A percentile compares a stretch with the other conserved stretches of the same genome.
These are phyloP conservation scores for Drechmeria coniospora DNA, from an alignment of 2,329 filamentous ascomycete species.

Conservation along the genomic window DNA sequence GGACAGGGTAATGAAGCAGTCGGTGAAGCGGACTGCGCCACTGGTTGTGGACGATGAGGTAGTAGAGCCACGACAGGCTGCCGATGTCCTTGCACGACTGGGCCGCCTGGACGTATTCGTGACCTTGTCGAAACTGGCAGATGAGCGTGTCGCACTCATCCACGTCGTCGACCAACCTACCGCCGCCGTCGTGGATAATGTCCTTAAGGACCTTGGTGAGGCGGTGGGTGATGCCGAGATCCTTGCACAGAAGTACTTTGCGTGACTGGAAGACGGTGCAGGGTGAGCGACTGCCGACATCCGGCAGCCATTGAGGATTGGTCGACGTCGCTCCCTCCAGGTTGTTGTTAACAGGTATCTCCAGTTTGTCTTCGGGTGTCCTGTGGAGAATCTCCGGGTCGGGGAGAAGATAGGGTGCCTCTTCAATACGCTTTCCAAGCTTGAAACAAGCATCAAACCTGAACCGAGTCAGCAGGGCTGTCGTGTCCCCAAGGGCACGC, in stretches of 20 bases:
- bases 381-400: conserved; percentile 67
- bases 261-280: conserved; percentile 64
- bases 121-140: conserved; percentile 72
- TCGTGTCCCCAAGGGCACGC: no score
- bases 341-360: conserved; percentile 40
- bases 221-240: conserved; percentile 55
- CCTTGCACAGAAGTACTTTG: conserved; percentile 59
- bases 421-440: conserved; percentile 79
- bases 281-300: conserved; percentile 28
- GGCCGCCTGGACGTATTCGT: conserved; percentile 63
- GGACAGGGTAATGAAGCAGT: conserved; percentile 79
- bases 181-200: conserved; percentile 58
- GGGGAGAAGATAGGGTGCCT: conserved; percentile 72
- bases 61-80: conserved; percentile 86
- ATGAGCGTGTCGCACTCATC: conserved; percentile 68
- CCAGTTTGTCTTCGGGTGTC: conserved; percentile 37
- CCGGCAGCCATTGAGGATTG: conserved; percentile 26
- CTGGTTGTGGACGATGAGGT: conserved; percentile 72
- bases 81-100: conserved; percentile 70
- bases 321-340: conserved; percentile 51
- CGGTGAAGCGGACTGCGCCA: conserved; percentile 78
- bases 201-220: conserved; percentile 52
- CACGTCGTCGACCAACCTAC: conserved; percentile 48
- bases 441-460: conserved; percentile 97
- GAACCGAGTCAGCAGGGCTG: neutral